Evolutionary conservation across 768 basidiomycete species (phyloP), one percentile per base, ranked within the genome.

Genomic region (Hericium alpestre): DNA sequence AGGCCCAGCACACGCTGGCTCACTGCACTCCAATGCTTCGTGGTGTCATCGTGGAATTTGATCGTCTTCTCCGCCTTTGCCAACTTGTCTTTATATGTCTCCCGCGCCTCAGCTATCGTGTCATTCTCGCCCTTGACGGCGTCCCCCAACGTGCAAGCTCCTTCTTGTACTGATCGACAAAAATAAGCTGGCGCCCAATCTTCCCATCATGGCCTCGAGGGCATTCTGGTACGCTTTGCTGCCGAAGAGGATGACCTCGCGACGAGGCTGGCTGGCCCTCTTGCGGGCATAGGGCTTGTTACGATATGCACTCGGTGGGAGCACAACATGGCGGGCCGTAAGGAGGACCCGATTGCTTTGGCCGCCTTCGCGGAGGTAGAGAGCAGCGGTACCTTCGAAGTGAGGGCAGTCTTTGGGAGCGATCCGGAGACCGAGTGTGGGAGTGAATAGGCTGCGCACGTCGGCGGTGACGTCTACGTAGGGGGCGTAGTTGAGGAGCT

Each of bases 321-420:
- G 65, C 58, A 64, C 69, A 51, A 74, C 73, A 58, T 75, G 74
- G 43, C 65, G 64, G 61, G 55, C 54, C 27, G 73, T 74, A 49
- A 73, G 63, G 55, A 70, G 13, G 54, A 69, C 61, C 51, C 63
- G 61, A 15, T 68, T 54, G 59, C 64, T 58, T 25, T 66, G 59
- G 4, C 51, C 61, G 59, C 60, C 60, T 23, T 61, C 53, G 61
- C 67, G 64, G 63, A 70, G 53, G 64, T 66, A 76, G 51, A 75
- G 63, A 50, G 55, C 63, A 25, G 2, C 25, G 5, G 25, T 25
- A 5, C 25, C 25, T 25, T 25, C 25, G 25, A 5, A 25, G 25
- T 25, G 5, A 25, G 25, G 25, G 25, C 3, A 25, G 25, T 3
- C 25, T 5, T 25, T 25, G 25, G 25, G 25, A 25, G 25, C 25